Conservation (phyloP, 2,329 filamentous ascomycete species). For the Xylaria sp. region DNA sequence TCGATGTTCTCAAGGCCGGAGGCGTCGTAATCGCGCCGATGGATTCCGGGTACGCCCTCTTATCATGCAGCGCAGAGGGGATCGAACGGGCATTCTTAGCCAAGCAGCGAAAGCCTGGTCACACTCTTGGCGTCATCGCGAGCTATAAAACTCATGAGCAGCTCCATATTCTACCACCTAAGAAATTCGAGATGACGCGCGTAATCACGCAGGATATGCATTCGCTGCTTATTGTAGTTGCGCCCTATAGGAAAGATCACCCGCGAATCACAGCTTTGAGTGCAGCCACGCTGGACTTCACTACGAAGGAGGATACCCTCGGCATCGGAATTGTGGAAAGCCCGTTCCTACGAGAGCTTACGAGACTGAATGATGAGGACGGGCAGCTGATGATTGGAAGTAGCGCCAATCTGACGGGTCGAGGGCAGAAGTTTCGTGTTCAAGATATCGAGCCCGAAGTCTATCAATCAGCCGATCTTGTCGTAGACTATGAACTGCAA, state of each 20-base stretch:
- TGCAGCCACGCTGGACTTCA: background rate
- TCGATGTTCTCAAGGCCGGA: constrained; percentile 15
- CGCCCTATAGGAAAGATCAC: constrained; percentile 5
- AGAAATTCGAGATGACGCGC: constrained; percentile 20
- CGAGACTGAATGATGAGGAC: constrained; percentile 11
- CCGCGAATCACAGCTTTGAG: background rate
- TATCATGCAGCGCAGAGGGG: constrained; percentile 11
- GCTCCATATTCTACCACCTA: constrained; percentile 14
- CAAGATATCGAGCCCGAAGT: constrained; percentile 18
- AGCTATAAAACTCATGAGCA: background rate
- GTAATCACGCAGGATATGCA: constrained; percentile 13
- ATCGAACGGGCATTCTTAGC: constrained; percentile 19
- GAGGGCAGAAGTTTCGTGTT: constrained; percentile 9
- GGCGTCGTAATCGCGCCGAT: constrained; percentile 18
- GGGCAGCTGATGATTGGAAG: constrained; percentile 19
- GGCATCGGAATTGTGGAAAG: constrained; percentile 14
- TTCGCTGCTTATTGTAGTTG: constrained; percentile 1
- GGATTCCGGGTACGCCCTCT: constrained; percentile 13
- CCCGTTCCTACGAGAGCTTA: constrained; percentile 12
- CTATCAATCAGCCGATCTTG: constrained; percentile 4
- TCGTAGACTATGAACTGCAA: constrained; percentile 20
- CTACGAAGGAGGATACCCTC: constrained; percentile 15
- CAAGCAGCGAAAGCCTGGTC: constrained; percentile 15
- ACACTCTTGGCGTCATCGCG: constrained; percentile 16
- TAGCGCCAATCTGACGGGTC: constrained; percentile 17